phyloP scores from a whole-genome alignment of 2,329 filamentous ascomycete species.

The Grosmannia huntii region DNA sequence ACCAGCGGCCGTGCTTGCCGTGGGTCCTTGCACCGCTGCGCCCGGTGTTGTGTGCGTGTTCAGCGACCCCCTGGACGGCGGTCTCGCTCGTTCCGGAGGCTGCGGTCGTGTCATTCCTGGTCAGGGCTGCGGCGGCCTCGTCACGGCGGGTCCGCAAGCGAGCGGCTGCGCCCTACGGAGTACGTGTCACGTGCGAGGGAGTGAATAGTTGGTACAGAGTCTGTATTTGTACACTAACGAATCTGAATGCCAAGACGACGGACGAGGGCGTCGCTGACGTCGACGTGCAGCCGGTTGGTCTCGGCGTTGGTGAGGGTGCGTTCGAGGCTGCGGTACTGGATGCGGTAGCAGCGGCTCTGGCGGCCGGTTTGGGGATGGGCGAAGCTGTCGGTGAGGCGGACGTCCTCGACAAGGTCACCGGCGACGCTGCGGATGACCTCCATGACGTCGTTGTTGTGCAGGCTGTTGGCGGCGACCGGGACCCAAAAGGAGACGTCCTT shows the following conservation, averaged over 20 bases:
- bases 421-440: slow-evolving; percentile 76
- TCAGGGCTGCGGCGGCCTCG: too few relatives aligned
- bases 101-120: too few relatives aligned
- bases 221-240: too few relatives aligned
- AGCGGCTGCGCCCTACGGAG: too few relatives aligned
- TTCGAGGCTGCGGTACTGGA: slow-evolving; percentile 89
- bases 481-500: slow-evolving; percentile 97
- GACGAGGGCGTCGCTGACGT: slow-evolving; percentile 52
- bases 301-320: slow-evolving; percentile 77
- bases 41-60: too few relatives aligned
- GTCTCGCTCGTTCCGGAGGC: too few relatives aligned
- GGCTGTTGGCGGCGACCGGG: not conserved
- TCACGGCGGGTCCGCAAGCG: too few relatives aligned
- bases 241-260: slow-evolving; percentile 67
- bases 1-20: not conserved
- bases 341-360: slow-evolving; percentile 79
- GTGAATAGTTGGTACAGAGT: too few relatives aligned
- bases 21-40: too few relatives aligned
- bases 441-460: slow-evolving; percentile 97
- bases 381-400: slow-evolving; percentile 74
- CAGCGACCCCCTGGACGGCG: too few relatives aligned
- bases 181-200: too few relatives aligned
- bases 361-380: slow-evolving; percentile 73
- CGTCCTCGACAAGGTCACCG: slow-evolving; percentile 79
- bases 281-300: slow-evolving; percentile 61